Conservation (phyloP, 2,329 filamentous ascomycete genomes). For the Coleophoma cylindrospora region DNA sequence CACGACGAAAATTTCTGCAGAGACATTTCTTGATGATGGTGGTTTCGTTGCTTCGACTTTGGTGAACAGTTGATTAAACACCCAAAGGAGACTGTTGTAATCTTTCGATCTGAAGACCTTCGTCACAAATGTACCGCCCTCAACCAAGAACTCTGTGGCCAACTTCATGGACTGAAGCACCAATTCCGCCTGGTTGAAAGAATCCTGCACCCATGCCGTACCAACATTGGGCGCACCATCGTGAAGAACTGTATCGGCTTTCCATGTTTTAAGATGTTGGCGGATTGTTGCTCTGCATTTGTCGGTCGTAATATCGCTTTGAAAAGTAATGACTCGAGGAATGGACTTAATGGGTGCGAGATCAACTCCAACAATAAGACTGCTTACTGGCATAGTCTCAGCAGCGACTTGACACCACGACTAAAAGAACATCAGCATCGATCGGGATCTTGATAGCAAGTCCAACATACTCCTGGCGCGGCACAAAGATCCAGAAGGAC, state of each 20-base stretch:
- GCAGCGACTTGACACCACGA: slow-evolving; percentile 96
- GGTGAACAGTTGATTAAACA: slow-evolving; percentile 92
- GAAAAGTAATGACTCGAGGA: slow-evolving; percentile 88
- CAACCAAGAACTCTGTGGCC: slow-evolving; percentile 85
- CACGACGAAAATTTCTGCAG: slow-evolving; percentile 97
- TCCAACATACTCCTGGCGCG: slow-evolving; percentile 71
- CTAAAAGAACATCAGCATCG: slow-evolving; percentile 33
- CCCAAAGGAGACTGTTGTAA: slow-evolving; percentile 93
- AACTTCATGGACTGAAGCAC: slow-evolving; percentile 87
- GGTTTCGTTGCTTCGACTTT: slow-evolving; percentile 98
- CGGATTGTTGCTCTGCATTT: slow-evolving; percentile 90
- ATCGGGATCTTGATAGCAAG: neutral
- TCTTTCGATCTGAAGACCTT: slow-evolving; percentile 98
- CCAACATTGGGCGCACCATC: slow-evolving; percentile 97
- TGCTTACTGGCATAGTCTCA: slow-evolving; percentile 87
- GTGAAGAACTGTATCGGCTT: slow-evolving; percentile 91
- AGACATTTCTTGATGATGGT: slow-evolving; percentile 91
- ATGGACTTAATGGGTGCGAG: slow-evolving; percentile 94
- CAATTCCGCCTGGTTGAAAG: slow-evolving; percentile 94
- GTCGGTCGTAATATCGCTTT: slow-evolving; percentile 96
- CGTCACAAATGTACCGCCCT: slow-evolving; percentile 91
- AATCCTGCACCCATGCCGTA: slow-evolving; percentile 97
- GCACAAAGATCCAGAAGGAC: slow-evolving; percentile 96
- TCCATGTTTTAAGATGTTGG: slow-evolving; percentile 90
- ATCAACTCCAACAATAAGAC: slow-evolving; percentile 92